phyloP scores from a whole-genome alignment of 805 yeast genomes.

The Schwanniomyces pseudopolymorphus region DNA sequence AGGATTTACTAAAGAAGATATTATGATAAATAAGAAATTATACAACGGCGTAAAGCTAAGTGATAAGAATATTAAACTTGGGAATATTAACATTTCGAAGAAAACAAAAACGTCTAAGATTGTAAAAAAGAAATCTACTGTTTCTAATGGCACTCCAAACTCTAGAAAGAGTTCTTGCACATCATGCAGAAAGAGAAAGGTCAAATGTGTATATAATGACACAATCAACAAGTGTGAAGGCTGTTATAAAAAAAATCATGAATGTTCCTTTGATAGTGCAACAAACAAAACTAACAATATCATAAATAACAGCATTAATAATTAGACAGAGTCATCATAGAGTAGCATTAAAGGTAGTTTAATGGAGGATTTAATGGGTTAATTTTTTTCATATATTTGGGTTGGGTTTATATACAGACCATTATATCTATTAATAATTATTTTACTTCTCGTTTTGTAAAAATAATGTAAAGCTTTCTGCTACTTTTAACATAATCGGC shows the following conservation, averaged over 20 bases:
- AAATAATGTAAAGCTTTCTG: slow-evolving; percentile 24
- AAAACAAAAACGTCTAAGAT: background rate
- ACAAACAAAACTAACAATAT: background rate
- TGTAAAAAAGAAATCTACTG: background rate
- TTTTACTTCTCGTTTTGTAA: slow-evolving; percentile 7
- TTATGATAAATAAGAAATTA: slow-evolving; percentile 35
- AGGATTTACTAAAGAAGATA: slow-evolving; percentile 67
- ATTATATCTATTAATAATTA: background rate
- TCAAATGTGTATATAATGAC: slow-evolving; percentile 37
- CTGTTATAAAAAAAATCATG: slow-evolving; percentile 36
- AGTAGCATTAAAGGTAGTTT: background rate
- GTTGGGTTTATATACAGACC: background rate
- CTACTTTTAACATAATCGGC: slow-evolving; percentile 29
- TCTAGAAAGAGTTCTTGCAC: slow-evolving; percentile 38
- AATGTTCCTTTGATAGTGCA: slow-evolving; percentile 29
- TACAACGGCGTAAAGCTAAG: background rate
- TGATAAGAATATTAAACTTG: background rate
- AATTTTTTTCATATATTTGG: background rate
- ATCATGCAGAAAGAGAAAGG: slow-evolving; percentile 43
- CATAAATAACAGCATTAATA: background rate
- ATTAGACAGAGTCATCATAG: background rate
- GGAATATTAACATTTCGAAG: background rate
- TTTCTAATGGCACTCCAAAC: slow-evolving; percentile 4
- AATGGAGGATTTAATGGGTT: background rate
- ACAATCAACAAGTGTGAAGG: slow-evolving; percentile 37